Evolutionary conservation across 208 protist species (phyloP), one percentile per base, ranked within the genome.

Genomic region (Crithidia sp.): DNA sequence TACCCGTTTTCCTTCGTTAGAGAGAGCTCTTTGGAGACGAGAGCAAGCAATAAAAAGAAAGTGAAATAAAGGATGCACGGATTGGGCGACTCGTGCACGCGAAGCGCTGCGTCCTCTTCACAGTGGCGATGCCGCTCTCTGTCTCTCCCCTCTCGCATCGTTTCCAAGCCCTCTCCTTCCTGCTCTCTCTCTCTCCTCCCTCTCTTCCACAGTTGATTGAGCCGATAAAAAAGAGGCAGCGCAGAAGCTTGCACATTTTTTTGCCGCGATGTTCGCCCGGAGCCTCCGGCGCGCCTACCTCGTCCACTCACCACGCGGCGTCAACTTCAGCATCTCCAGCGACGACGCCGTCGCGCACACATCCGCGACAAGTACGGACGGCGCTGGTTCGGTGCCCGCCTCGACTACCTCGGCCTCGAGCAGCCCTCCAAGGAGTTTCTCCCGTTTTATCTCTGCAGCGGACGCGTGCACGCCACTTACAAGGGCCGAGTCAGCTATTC

Each of bases 371-470:
- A 88, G 69, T 95, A 95, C 70, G 67, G 80, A 12, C 75, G 68
- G 17, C 83, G 82, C 36, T 94, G 82, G 85, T 87, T 96, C 54
- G 87, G 92, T 13, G 89, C 88, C 19, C 71, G 83, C 28, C 59
- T 82, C 3, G 83, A 94, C 44, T 93, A 86, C 59, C 60, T 96
- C 14, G 43, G 79, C 6, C 57, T 96, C 2, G 39, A 64, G n/a
- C 17, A 59, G 10, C 88, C 92, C 2, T 82, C 79, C 10, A 86
- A 86, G n/a, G 88, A 96, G 79, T 96, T 95, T 71, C 62, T 96
- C 19, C 92, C 92, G 9, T 96, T 96, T 66, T 96, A 94, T 76
- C 82, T 93, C 47, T 95, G 88, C 79, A 83, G 80, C 16, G 92
- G 92, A 16, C 69, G 28, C 41, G 79, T 94, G 49, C 64, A 77